These are phyloP conservation scores for Sarocladium strictum DNA, from an alignment of 2,329 filamentous ascomycete species.

Conservation along the genomic window DNA sequence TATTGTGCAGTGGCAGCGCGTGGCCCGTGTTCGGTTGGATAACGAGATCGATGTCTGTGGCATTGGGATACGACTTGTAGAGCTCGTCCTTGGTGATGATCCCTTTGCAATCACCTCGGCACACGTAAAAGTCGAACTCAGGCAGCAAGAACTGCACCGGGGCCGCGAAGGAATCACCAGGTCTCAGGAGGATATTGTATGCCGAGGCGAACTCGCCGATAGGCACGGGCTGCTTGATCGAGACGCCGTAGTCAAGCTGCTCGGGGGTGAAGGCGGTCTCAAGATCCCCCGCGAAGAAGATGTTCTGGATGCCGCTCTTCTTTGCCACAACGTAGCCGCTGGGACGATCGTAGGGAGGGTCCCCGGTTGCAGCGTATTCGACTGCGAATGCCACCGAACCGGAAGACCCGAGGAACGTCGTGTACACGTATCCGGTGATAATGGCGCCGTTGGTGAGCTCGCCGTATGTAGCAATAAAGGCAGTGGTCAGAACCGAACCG, in stretches of 20 bases:
- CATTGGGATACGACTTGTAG: constrained; percentile 21
- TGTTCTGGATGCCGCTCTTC: constrained; percentile 24
- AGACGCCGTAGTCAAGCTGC: constrained; percentile 22
- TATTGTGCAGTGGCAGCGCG: constrained; percentile 27
- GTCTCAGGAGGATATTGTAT: constrained; percentile 15
- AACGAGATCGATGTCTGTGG: constrained; percentile 19
- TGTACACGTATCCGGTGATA: constrained; percentile 43
- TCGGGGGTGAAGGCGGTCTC: constrained; percentile 19
- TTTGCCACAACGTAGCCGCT: constrained; percentile 18
- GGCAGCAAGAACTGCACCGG: constrained; percentile 27
- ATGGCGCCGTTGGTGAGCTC: constrained; percentile 45
- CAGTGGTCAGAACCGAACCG: constrained; percentile 46
- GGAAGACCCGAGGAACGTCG: constrained; percentile 14
- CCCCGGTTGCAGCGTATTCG: constrained; percentile 15
- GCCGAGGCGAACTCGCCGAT: constrained; percentile 23
- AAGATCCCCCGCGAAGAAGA: constrained; percentile 23
- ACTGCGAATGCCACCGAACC: constrained; percentile 15
- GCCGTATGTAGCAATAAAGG: constrained; percentile 41
- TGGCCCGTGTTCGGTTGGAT: constrained; percentile 31
- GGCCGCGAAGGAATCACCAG: constrained; percentile 21
- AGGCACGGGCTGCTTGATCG: constrained; percentile 26
- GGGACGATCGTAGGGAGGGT: constrained; percentile 16
- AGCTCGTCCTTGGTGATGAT: constrained; percentile 10
- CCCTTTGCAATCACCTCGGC: constrained; percentile 29
- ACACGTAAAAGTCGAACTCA: constrained; percentile 27